Conservation (phyloP, 495 filamentous ascomycete species). For the Talaromyces nanjingensis region DNA sequence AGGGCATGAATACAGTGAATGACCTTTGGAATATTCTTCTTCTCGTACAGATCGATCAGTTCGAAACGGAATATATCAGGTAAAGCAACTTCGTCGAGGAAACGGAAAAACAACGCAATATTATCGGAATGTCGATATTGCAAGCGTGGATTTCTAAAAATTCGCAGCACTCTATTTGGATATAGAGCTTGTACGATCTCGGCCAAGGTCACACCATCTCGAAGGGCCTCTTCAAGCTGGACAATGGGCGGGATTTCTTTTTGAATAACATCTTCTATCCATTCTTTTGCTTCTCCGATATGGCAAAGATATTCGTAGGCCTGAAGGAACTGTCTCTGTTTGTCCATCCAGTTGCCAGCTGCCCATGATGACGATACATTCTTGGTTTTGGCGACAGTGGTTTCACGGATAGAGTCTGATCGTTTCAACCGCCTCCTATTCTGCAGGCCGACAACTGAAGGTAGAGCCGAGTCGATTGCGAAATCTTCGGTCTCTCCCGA, state of each 20-base stretch:
- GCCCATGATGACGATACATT: conserved; percentile 58
- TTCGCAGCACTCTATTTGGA: conserved; percentile 64
- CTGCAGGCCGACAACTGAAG: conserved; percentile 81
- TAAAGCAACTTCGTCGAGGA: conserved; percentile 85
- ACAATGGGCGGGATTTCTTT: conserved; percentile 88
- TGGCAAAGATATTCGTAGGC: conserved; percentile 99
- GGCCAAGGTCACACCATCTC: conserved; percentile 90
- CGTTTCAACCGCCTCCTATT: conserved; percentile 79
- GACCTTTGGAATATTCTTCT: conserved; percentile 98
- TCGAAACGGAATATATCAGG: conserved; percentile 99
- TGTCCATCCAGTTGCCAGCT: conserved; percentile 96
- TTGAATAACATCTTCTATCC: conserved; percentile 94
- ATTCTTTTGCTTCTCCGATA: conserved; percentile 98
- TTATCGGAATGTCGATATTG: conserved; percentile 98
- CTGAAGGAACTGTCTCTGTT: conserved; percentile 90
- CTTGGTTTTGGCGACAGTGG: conserved; percentile 39
- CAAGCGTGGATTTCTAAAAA: conserved; percentile 76
- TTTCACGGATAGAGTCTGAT: conserved; percentile 50
- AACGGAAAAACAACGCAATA: conserved; percentile 88
- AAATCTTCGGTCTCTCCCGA: conserved; percentile 71
- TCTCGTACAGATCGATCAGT: conserved; percentile 96
- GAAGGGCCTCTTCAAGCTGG: conserved; percentile 86
- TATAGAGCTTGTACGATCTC: conserved; percentile 92
- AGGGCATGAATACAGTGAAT: conserved; percentile 98
- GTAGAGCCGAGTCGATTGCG: conserved; percentile 59